A percentile compares a stretch with the other conserved stretches of the same genome.
Evolutionary conservation across 1,139 yeast genomes (phyloP).

Genomic region (Nakaseomyces sp.): DNA sequence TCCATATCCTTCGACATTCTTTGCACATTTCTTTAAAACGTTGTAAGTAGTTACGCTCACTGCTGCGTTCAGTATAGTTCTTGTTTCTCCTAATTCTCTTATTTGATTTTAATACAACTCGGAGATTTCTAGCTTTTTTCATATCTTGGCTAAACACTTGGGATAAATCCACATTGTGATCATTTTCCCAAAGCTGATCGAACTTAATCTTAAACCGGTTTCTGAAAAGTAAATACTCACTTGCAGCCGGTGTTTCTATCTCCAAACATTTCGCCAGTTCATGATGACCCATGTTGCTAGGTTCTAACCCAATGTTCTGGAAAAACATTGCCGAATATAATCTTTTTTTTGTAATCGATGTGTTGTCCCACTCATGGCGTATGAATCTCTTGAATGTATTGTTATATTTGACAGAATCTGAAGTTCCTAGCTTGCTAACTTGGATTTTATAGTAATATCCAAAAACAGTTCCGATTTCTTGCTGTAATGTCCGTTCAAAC

Average conservation of each 20-base stretch:
- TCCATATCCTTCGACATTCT: constrained; percentile 21
- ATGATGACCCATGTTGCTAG: constrained; percentile 11
- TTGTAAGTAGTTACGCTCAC: constrained; percentile 6
- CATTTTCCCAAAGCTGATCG: constrained; percentile 12
- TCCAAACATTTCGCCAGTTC: constrained; percentile 21
- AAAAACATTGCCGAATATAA: constrained; percentile 20
- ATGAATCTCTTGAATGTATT: constrained; percentile 15
- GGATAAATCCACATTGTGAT: not conserved
- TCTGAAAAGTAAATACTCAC: constrained; percentile 22
- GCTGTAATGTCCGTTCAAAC: constrained; percentile 14
- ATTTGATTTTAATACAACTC: constrained; percentile 5
- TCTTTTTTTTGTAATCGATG: constrained; percentile 17
- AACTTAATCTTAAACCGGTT: constrained; percentile 16
- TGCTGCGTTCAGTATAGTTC: not conserved
- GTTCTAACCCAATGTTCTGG: constrained; percentile 13
- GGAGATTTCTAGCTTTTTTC: not conserved
- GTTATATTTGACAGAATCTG: constrained; percentile 11
- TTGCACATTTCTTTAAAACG: constrained; percentile 22
- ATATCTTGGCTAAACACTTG: not conserved
- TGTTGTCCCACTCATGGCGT: constrained; percentile 21
- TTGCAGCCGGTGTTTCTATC: constrained; percentile 19
- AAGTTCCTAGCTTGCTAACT: constrained; percentile 10
- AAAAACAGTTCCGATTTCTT: constrained; percentile 17
- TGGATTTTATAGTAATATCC: constrained; percentile 19
- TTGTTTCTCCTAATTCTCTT: not conserved